Conservation (phyloP, 2,329 filamentous ascomycete genomes). For the Pseudogymnoascus sp. region DNA sequence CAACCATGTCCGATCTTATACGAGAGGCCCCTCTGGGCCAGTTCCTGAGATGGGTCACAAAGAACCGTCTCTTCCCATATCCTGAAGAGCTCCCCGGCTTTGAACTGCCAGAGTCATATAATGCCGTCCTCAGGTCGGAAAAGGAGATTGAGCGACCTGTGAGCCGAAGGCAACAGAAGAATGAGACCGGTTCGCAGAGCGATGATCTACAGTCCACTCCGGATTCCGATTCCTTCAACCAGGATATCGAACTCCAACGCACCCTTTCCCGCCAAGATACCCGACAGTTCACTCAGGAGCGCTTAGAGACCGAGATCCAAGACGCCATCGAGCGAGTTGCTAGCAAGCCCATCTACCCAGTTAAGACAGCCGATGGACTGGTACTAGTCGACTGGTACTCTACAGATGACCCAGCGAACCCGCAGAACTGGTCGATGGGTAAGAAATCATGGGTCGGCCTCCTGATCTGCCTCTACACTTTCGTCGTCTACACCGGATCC, state of each 20-base stretch:
- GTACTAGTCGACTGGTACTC: conserved; percentile 49
- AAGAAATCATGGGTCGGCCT: conserved; percentile 37
- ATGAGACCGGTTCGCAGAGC: conserved; percentile 11
- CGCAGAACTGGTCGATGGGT: conserved; percentile 45
- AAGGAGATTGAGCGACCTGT: conserved; percentile 4
- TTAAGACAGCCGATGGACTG: conserved; percentile 43
- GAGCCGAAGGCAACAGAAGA: not conserved
- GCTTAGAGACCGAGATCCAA: conserved; percentile 32
- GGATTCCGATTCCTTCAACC: conserved; percentile 14
- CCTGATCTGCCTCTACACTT: conserved; percentile 50
- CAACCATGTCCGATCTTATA: conserved; percentile 30
- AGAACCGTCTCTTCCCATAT: conserved; percentile 47
- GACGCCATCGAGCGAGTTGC: conserved; percentile 32
- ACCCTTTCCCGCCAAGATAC: conserved; percentile 23
- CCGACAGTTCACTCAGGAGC: conserved; percentile 30
- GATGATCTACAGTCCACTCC: conserved; percentile 16
- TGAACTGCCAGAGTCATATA: conserved; percentile 39
- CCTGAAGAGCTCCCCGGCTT: conserved; percentile 53
- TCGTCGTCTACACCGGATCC: conserved; percentile 48
- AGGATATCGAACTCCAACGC: conserved; percentile 15
- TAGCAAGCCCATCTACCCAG: conserved; percentile 38
- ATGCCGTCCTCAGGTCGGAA: conserved; percentile 22
- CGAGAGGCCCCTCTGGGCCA: conserved; percentile 54
- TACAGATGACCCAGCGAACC: conserved; percentile 48
- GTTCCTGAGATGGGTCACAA: conserved; percentile 46